phyloP scores from a whole-genome alignment of 352 stramenopile species.

The Phytophthora parvispora region DNA sequence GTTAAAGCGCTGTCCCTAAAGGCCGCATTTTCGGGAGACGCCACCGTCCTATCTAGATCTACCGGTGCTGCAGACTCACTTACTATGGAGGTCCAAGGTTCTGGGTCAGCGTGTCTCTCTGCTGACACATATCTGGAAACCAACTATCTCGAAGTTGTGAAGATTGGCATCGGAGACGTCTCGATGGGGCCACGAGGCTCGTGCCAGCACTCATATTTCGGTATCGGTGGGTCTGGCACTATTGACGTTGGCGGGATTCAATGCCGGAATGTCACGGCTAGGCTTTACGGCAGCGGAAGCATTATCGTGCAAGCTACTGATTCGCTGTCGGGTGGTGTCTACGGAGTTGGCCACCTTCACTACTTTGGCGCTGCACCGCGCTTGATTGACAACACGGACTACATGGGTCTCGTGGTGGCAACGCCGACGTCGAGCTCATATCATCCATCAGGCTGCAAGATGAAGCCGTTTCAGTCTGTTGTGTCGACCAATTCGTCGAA shows the following conservation, averaged over 20 bases:
- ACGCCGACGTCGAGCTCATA: conserved; percentile 12
- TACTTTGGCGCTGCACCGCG: conserved; percentile 20
- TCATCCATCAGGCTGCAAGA: conserved; percentile 13
- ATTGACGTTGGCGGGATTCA: conserved; percentile 28
- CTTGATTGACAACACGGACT: conserved; percentile 30
- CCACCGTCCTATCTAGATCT: neutral
- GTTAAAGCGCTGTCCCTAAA: conserved; percentile 15
- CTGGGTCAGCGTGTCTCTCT: conserved; percentile 19
- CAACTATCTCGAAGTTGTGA: conserved; percentile 8
- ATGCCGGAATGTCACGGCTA: conserved; percentile 23
- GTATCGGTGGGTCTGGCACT: conserved; percentile 13
- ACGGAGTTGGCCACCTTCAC: conserved; percentile 25
- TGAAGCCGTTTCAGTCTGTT: neutral
- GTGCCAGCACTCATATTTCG: conserved; percentile 15
- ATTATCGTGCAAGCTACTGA: conserved; percentile 36
- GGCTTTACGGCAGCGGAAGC: conserved; percentile 24
- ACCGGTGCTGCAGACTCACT: neutral
- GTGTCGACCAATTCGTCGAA: neutral
- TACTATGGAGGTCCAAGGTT: neutral
- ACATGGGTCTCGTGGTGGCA: conserved; percentile 24
- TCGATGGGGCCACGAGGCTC: conserved; percentile 21
- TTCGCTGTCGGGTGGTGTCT: conserved; percentile 28
- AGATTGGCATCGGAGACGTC: conserved; percentile 18
- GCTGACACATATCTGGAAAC: conserved; percentile 11
- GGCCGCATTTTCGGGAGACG: conserved; percentile 6